Evolutionary conservation across 2,329 filamentous ascomycete species (phyloP), one percentile per base, ranked within the genome.

Genomic region (Trichoderma guizhouense): DNA sequence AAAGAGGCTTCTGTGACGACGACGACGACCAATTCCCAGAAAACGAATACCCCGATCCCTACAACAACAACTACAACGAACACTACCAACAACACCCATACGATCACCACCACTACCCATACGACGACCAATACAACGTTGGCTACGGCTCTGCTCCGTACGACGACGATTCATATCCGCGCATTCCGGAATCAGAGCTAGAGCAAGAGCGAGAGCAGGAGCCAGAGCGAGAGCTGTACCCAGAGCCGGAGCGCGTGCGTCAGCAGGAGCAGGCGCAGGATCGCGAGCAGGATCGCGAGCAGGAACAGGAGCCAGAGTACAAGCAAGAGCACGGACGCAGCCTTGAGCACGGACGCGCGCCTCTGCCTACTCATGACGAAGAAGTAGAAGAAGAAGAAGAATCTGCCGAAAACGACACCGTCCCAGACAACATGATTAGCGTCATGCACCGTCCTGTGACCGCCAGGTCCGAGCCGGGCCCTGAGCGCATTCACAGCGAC

Each of bases 1-100:
- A 90, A 78, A 85, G 86, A 74, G 89, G 89, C 14, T 91, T 91
- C 76, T 81, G 80, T 73, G 83, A 84, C 75, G 83, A 83, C 75
- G 81, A 82, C 47, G 79, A 83, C 73, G 79, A 83, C 26, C 58
- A 80, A 82, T 55, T 74, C 78, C 47, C 21, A 47, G 47, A 43
- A 65, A 53, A 65, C 57, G 58, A 70, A 30, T 63, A 70, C 9
- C 28, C n/a, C 24, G 60, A 70, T 14, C 26, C 68, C 57, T 36
- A 36, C 53, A 39, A 24, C 43, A 28, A 84, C 75, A 82, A 83
- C 74, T 80, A 82, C 43, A 79, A 82, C 72, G 79, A 82, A 26
- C 78, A 80, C 58, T 30, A 69, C 57, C 26, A 60, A n/a, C 65
- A 68, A 39, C 65, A 60, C 58, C 32, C 36, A 11, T 62, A 70